These are phyloP conservation scores for Pholiota adiposa DNA, from an alignment of 1,284 basidiomycete genomes.

Conservation along the genomic window DNA sequence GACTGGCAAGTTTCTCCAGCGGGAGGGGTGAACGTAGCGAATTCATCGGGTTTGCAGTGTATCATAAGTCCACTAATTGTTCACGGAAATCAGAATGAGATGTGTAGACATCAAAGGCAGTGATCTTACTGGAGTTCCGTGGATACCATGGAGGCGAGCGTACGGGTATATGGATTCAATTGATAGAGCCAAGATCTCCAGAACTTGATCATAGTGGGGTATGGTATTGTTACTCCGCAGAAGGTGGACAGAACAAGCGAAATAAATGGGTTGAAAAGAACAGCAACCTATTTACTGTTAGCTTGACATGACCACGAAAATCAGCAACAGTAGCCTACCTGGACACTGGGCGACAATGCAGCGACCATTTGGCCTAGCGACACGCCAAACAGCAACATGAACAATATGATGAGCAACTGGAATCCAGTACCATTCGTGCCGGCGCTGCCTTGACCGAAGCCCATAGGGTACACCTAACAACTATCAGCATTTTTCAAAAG, in stretches of 20 bases:
- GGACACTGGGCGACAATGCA: slow-evolving; percentile 75
- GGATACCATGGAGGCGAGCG: slow-evolving; percentile 76
- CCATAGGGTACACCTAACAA: slow-evolving; percentile 66
- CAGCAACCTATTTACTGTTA: slow-evolving; percentile 54
- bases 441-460: slow-evolving; percentile 67
- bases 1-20: slow-evolving; percentile 72
- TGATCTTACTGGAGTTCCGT: slow-evolving; percentile 74
- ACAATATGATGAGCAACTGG: slow-evolving; percentile 71
- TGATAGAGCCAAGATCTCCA: slow-evolving; percentile 81
- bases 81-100: slow-evolving; percentile 15
- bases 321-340: slow-evolving; percentile 34
- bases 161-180: slow-evolving; percentile 72
- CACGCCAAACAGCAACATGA: slow-evolving; percentile 81
- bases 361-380: slow-evolving; percentile 78
- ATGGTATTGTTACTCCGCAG: slow-evolving; percentile 85
- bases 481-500: background rate
- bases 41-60: slow-evolving; percentile 70
- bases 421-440: slow-evolving; percentile 74
- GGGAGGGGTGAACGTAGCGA: slow-evolving; percentile 72
- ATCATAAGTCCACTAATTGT: slow-evolving; percentile 72
- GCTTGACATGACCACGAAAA: background rate
- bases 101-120: background rate
- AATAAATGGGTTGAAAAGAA: slow-evolving; percentile 82
- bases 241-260: slow-evolving; percentile 71
- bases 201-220: slow-evolving; percentile 67